These are phyloP conservation scores for Nicotiana attenuata DNA, from an alignment of 257 asterid species.

Conservation along the genomic window DNA sequence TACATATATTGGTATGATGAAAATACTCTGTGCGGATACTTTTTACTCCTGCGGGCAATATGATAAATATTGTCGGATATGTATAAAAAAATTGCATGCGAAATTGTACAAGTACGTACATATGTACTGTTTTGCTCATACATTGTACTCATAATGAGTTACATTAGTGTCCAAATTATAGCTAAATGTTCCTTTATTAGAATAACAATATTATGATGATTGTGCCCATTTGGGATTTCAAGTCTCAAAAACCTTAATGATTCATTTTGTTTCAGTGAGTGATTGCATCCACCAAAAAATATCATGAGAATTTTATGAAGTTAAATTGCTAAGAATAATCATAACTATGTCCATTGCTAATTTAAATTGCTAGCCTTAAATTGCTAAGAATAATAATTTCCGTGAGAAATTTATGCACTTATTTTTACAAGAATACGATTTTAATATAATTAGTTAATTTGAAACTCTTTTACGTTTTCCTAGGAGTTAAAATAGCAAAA, in stretches of 20 bases:
- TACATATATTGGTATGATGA: too few relatives aligned
- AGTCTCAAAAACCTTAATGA: neutral
- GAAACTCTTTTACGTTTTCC: neutral
- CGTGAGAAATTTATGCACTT: neutral
- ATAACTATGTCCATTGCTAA: neutral
- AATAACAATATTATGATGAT: conserved; percentile 3
- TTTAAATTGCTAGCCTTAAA: too few relatives aligned
- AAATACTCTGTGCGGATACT: too few relatives aligned
- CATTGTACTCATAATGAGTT: conserved; percentile 1
- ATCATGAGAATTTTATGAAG: neutral
- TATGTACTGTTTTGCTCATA: neutral
- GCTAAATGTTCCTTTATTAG: neutral
- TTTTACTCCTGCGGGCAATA: neutral
- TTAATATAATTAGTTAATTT: neutral
- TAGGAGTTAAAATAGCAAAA: neutral
- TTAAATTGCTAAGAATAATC: neutral
- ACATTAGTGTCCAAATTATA: conserved; percentile 4
- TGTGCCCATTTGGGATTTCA: conserved; percentile 6
- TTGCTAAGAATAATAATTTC: too few relatives aligned
- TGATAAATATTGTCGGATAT: neutral
- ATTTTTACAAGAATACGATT: neutral
- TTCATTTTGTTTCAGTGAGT: neutral
- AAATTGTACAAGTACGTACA: neutral
- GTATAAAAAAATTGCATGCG: neutral
- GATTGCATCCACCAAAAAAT: neutral